Evolutionary conservation across 1,284 basidiomycete genomes (phyloP), one percentile per base, ranked within the genome.

Genomic region (Malassezia equina): DNA sequence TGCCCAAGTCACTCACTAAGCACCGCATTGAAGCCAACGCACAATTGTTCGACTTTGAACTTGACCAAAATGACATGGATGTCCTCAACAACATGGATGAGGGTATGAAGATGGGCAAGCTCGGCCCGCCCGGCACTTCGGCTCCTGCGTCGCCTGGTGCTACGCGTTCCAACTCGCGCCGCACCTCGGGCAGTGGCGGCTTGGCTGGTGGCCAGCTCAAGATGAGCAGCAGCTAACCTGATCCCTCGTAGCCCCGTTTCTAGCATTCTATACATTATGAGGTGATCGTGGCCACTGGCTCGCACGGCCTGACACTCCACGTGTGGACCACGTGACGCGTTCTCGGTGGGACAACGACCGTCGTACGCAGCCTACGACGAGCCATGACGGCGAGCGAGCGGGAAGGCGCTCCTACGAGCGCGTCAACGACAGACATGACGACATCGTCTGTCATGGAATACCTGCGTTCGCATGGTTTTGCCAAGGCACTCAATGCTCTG

Each of bases 401-500:
- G 23, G 44, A 29, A 12, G 24, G 28, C 31, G 44, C 44, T 46
- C 19, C 44, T 13, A 46, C 31, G 15, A 46, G 44, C 29, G 17
- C 24, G 11, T 29, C 28, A 8, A 21, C 27, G 23, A 46, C 31
- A 19, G 41, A 48, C 5, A 28, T 51, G 49, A 34, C 45, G 39
- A 32, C 54, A 12, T 34, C 49, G 13, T 31, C 85, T 12, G 82
- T 94, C 39, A 78, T 89, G 58, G 86, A 90, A 53, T 95, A 93
- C 75, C 80, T 94, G 45, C 84, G 84, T 51, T 78, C 83, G 24
- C 81, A 89, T 47, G 90, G 91, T 4, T 85, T 89, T 75, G 79
- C 81, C 65, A 79, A 81, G 40, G 86, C 87, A 11, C 86, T 88
- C 71, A 81, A 84, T 57, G 82, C 82, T 29, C 79, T 90, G 64